phyloP scores from a whole-genome alignment of 2,329 filamentous ascomycete genomes.

The Mycocentrospora acerina region DNA sequence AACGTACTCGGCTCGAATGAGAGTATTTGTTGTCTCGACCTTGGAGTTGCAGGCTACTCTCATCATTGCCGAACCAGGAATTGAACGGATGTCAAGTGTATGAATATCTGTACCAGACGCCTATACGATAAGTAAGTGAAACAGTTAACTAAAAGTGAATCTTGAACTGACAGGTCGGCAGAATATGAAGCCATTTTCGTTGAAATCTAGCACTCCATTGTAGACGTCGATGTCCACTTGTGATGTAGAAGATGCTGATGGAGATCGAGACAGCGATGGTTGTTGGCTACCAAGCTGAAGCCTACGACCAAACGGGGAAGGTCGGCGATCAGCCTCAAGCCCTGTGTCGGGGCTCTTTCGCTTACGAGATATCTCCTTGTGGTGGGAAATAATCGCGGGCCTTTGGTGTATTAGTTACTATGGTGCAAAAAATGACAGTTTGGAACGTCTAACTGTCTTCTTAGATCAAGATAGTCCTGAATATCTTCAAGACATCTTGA shows the following conservation, averaged over 20 bases:
- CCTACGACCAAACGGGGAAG: constrained; percentile 23
- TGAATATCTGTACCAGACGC: constrained; percentile 19
- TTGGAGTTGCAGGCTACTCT: constrained; percentile 26
- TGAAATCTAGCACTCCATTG: constrained; percentile 44
- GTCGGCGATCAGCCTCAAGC: constrained; percentile 15
- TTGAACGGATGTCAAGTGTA: constrained; percentile 28
- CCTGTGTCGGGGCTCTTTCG: constrained; percentile 26
- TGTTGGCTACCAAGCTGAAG: constrained; percentile 12
- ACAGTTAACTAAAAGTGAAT: background rate
- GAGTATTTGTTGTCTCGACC: constrained; percentile 32
- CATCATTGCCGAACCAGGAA: constrained; percentile 43
- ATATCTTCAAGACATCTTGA: constrained; percentile 41
- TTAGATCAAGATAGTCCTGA: constrained; percentile 45
- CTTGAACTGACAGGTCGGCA: constrained; percentile 32
- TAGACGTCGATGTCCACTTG: constrained; percentile 31
- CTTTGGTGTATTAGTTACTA: background rate
- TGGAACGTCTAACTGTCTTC: constrained; percentile 21
- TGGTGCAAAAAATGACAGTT: background rate
- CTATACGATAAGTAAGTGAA: constrained; percentile 7
- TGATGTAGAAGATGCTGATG: constrained; percentile 21
- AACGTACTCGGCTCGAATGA: constrained; percentile 45
- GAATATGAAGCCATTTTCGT: constrained; percentile 41
- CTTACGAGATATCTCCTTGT: constrained; percentile 11
- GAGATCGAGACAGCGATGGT: constrained; percentile 23
- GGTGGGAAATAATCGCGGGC: background rate